Conservation (phyloP, 2,329 filamentous ascomycete species). For the Raffaelea ambrosiae region DNA sequence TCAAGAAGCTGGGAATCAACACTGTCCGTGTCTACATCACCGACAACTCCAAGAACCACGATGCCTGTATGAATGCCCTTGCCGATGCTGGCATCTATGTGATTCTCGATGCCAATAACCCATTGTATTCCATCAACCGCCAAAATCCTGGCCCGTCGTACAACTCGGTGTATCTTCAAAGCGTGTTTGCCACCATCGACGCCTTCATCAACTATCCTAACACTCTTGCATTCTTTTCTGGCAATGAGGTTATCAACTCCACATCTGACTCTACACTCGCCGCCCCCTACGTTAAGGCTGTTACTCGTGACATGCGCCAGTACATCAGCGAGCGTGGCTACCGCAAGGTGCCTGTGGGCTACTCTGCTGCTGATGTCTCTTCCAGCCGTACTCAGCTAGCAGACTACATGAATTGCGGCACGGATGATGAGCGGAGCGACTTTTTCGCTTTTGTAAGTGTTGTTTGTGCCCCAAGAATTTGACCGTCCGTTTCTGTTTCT, state of each 20-base stretch:
- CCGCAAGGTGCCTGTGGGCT: slow-evolving; percentile 64
- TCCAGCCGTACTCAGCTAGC: slow-evolving; percentile 82
- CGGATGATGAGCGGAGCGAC: slow-evolving; percentile 74
- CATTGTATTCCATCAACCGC: slow-evolving; percentile 81
- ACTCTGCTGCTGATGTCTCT: slow-evolving; percentile 71
- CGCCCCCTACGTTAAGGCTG: slow-evolving; percentile 69
- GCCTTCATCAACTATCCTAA: slow-evolving; percentile 77
- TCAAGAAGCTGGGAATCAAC: slow-evolving; percentile 82
- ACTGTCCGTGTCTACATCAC: slow-evolving; percentile 88
- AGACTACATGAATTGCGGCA: slow-evolving; percentile 87
- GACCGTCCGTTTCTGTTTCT: too few relatives aligned
- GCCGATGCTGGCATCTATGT: slow-evolving; percentile 85
- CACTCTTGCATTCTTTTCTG: slow-evolving; percentile 78
- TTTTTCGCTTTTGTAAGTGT: slow-evolving; percentile 64
- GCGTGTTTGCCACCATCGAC: slow-evolving; percentile 82
- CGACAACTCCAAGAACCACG: slow-evolving; percentile 76
- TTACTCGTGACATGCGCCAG: slow-evolving; percentile 67
- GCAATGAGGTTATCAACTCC: slow-evolving; percentile 73
- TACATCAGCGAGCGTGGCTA: slow-evolving; percentile 56
- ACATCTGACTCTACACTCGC: slow-evolving; percentile 51
- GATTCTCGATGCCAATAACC: slow-evolving; percentile 85
- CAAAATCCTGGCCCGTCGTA: slow-evolving; percentile 65
- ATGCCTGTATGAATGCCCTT: slow-evolving; percentile 75
- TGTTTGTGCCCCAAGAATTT: not conserved
- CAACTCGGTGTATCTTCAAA: slow-evolving; percentile 76